Evolutionary conservation across 768 basidiomycete genomes (phyloP).

Genomic region (Tulasnella sp.): DNA sequence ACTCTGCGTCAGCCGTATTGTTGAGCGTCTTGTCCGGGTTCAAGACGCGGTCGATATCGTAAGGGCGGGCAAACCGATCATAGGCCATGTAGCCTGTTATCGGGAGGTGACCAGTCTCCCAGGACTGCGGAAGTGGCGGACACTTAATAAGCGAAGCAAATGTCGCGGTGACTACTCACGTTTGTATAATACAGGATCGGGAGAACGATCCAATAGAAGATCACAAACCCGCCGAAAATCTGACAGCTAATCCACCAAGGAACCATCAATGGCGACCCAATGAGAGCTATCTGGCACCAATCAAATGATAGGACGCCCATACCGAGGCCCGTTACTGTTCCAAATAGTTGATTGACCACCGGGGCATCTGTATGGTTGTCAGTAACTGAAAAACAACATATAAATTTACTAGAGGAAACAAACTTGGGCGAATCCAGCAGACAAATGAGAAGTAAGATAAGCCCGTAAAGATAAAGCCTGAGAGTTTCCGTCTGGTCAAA

Average conservation of each 20-base stretch:
- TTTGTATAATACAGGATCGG: slow-evolving; percentile 92
- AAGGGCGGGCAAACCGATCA: slow-evolving; percentile 44
- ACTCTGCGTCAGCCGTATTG: slow-evolving; percentile 41
- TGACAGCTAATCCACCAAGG: slow-evolving; percentile 99
- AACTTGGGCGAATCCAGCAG: slow-evolving; percentile 72
- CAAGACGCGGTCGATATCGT: slow-evolving; percentile 42
- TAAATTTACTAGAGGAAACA: background rate
- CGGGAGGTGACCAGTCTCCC: slow-evolving; percentile 44
- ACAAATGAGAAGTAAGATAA: slow-evolving; percentile 85
- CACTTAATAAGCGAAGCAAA: slow-evolving; percentile 6
- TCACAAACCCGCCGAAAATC: slow-evolving; percentile 75
- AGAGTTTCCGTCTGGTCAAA: background rate
- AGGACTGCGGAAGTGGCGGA: slow-evolving; percentile 35
- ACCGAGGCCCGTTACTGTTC: slow-evolving; percentile 74
- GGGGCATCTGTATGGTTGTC: slow-evolving; percentile 47
- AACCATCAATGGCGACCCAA: slow-evolving; percentile 66
- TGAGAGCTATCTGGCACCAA: slow-evolving; percentile 73
- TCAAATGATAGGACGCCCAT: slow-evolving; percentile 92
- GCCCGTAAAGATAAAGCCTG: slow-evolving; percentile 85
- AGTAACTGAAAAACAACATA: slow-evolving; percentile 3
- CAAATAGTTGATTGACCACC: slow-evolving; percentile 90
- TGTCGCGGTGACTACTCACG: slow-evolving; percentile 49
- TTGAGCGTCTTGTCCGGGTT: slow-evolving; percentile 37
- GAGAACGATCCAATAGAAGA: slow-evolving; percentile 89
- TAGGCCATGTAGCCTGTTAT: slow-evolving; percentile 39